Base-by-base conservation (phyloP, 495 filamentous ascomycete genomes). In the Geoglossum glabrum region DNA sequence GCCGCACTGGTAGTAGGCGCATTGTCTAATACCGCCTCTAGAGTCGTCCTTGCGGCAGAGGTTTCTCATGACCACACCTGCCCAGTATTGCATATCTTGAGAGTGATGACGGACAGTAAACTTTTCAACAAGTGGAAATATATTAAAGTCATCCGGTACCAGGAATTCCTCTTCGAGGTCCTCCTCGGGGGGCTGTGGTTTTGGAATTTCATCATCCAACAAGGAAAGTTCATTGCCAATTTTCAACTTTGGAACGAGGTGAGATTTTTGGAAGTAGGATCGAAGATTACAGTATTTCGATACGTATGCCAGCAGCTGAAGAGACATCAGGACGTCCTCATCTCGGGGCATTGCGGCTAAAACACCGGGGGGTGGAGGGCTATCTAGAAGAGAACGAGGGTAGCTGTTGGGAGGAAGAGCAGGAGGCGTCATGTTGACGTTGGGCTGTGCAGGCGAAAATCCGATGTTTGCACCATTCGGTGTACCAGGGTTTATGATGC, bases 61-160 rank as follows among this genome's bases (percentile, higher is more conserved):
- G 67, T 98, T 98, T 57, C 92, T 77, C 92, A 98, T 97, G 57
- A 98, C 92, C 23, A 98, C 90, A 55, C 89, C 90, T 9, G 92
- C 92, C 92, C 92, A 98, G 72, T 96, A 96, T 67, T 95, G 89
- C 92, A 98, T 97, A 67, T 97, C 90, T 56, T 83, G 84, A 54
- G 85, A 87, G 68, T 95, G 87, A 65, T 94, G 87, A 57, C 90
- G 80, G 43, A 95, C 87, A 13, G 92, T 98, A 68, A 95, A 97
- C 69, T 95, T 95, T 71, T 98, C 92, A 47, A 98, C 90, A 57
- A 98, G 74, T 27, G 92, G 92, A 72, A 98, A 98, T 65, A 97
- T 95, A 70, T 96, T 98, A 69, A 89, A 86, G 69, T 96, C 86
- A 67, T 96, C 89, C 0, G 89, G 86, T 3, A 92, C 78, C 5